Evolutionary conservation across 495 filamentous ascomycete species (phyloP), one percentile per base, ranked within the genome.

Genomic region (Penicillium diatomitis): DNA sequence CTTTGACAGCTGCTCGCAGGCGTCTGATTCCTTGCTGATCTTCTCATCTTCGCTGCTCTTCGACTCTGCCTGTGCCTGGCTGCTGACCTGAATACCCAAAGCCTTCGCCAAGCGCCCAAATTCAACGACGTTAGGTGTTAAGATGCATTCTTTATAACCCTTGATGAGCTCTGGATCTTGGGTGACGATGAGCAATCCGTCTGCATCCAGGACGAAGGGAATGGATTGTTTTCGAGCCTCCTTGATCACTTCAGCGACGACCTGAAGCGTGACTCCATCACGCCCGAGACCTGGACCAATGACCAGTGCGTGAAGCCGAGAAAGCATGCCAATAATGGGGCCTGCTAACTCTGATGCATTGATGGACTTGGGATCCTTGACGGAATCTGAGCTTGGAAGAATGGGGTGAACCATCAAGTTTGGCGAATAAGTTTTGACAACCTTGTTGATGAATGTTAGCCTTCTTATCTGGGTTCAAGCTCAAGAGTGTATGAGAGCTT

Each of bases 331-430:
- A 57, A 91, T 79, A 53, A 96, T 86, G 37, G 78, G 72, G n/a
- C 67, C 58, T 10, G 88, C 83, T 46, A 96, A 72, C 30, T 76
- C 66, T 48, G 76, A 70, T 9, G 74, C 73, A 57, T 80, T 74
- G 32, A 63, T 63, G 8, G 67, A 64, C 11, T 66, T 54, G 41
- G 67, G 60, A 34, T 72, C 64, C 39, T 66, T 56, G 58, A 75
- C 61, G 63, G 78, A 58, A 50, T 64, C 53, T 47, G 51, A 58
- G 67, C 90, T 88, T 32, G 90, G 89, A 77, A 98, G 90, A 43
- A 95, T 76, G 3, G 92, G 94, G 63, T 97, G 94, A 9, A 98
- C 94, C 94, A 98, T 97, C 9, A 98, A 72, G 69, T 97, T 96
- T 7, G 92, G 92, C 34, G 94, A 97, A 74, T 97, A 98, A 10